Base-by-base conservation (phyloP, 2,329 filamentous ascomycete genomes). In the Nakataea oryzae region DNA sequence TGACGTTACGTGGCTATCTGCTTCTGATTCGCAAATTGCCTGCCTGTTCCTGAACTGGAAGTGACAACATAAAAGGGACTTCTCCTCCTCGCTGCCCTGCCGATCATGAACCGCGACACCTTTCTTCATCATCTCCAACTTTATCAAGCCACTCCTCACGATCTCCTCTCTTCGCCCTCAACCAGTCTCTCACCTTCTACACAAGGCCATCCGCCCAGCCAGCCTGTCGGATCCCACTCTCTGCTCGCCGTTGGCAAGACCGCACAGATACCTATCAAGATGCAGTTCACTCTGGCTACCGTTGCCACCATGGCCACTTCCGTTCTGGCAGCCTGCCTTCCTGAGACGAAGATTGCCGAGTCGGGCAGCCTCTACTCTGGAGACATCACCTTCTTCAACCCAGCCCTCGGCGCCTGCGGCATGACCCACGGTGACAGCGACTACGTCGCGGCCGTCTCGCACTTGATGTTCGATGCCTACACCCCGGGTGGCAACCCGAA, bases 401-500 rank as follows among this genome's bases (percentile, higher is more conserved):
- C 61, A 13, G 61, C 27, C 27, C 28, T 62, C 3, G 63, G 63
- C 21, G 60, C 63, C 2, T 64, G 63, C 63, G 63, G 61, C 55
- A 7, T 24, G 9, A 34, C 24, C 24, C 24, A 57, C 61, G n/a
- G 54, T 26, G 61, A 62, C 59, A 59, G n/a, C 28, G 64, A 65
- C 47, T 12, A 34, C 41, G 57, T 65, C 26, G 63, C 54, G 27
- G 58, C 61, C 54, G 60, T 64, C 50, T 61, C 65, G 24, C 29
- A 59, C 28, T n/a, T 34, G 24, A 14, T 64, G 1, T 65, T 61
- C 34, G 63, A 65, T 54, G 34, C 60, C 17, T 13, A 50, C 21
- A 50, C 32, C 3, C 11, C 30, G 17, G 28, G 21, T 4, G 58
- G 7, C 3, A 13, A 57, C 17, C 64, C 64, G 17, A 65, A 66